These are phyloP conservation scores for Microdochium nivale DNA, from an alignment of 2,329 filamentous ascomycete species.

Conservation along the genomic window DNA sequence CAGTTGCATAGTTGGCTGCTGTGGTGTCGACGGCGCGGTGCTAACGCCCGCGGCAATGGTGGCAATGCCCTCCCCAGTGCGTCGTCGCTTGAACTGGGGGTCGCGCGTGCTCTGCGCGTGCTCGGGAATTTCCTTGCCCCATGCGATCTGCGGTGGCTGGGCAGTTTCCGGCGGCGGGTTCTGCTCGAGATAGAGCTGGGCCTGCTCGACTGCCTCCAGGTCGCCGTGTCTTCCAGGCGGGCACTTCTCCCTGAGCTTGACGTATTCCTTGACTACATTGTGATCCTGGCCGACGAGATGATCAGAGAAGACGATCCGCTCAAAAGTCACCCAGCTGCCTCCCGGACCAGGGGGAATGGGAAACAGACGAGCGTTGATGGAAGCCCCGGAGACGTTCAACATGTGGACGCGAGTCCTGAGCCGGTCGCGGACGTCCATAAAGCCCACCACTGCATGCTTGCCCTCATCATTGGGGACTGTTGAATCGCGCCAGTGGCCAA, in stretches of 20 bases:
- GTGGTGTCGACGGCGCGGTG: conserved; percentile 1
- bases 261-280: conserved; percentile 53
- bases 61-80: conserved; percentile 27
- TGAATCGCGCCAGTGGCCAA: conserved; percentile 56
- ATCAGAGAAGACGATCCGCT: conserved; percentile 48
- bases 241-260: conserved; percentile 40
- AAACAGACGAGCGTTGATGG: conserved; percentile 34
- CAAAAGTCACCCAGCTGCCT: conserved; percentile 57
- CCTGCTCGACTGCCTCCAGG: conserved; percentile 34
- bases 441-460: conserved; percentile 53
- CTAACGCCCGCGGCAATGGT: conserved; percentile 19
- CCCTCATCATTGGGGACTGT: conserved; percentile 34
- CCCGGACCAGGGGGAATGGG: conserved; percentile 47
- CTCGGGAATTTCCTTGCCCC: conserved; percentile 40
- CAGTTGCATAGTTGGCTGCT: neutral
- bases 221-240: conserved; percentile 31
- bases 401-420: conserved; percentile 50
- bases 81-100: conserved; percentile 38
- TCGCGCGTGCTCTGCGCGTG: conserved; percentile 22
- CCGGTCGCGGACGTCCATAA: conserved; percentile 52
- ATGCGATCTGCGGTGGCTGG: conserved; percentile 37
- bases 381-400: conserved; percentile 36
- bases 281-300: conserved; percentile 48
- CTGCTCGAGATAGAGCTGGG: conserved; percentile 31
- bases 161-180: conserved; percentile 35